Base-by-base conservation (phyloP, 2,329 filamentous ascomycete species). In the Phaeosphaeria sp. region DNA sequence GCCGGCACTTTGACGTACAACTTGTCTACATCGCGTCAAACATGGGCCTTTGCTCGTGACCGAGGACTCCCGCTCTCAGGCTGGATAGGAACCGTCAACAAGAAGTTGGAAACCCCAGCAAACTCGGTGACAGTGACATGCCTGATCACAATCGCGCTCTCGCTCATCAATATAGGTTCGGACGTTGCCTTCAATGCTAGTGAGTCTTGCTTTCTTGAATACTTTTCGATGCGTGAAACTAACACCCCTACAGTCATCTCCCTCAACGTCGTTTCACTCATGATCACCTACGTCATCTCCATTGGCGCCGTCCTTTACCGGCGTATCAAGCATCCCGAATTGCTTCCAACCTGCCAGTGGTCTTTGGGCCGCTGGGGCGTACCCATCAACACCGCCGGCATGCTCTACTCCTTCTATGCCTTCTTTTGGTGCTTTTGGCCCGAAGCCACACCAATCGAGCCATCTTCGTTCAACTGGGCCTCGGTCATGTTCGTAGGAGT, bases 361-460 rank as follows among this genome's bases (percentile, higher is more conserved):
- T 76, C 71, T 17, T 72, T 80, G 6, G 78, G 79, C 20, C 64
- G 58, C 36, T 79, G 65, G 65, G 78, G 77, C 8, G 59, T 79
- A 1, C 65, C 72, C 2, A 62, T 80, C 61, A 80, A 81, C 59
- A 45, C 70, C n/a, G 57, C 61, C 0, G 77, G 75, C 5, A 53
- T 80, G 7, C 49, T 76, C 9, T 81, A 78, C 52, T 60, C 69
- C 2, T 55, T 61, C 3, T 75, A 76, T 53, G 72, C 74, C 5
- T 78, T 79, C 57, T 79, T 80, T 59, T 80, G 77, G 76, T 73
- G 72, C 30, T 78, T 79, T 63, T 80, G 76, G 76, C 78, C 78
- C 2, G 64, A 71, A 27, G 59, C 61, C 4, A 73, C 69, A 7
- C 71, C 71, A 15, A 64, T 69, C 11, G 63, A 59, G 15, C 33